These are phyloP conservation scores for Diaporthe citri DNA, from an alignment of 2,329 filamentous ascomycete species.

Conservation along the genomic window DNA sequence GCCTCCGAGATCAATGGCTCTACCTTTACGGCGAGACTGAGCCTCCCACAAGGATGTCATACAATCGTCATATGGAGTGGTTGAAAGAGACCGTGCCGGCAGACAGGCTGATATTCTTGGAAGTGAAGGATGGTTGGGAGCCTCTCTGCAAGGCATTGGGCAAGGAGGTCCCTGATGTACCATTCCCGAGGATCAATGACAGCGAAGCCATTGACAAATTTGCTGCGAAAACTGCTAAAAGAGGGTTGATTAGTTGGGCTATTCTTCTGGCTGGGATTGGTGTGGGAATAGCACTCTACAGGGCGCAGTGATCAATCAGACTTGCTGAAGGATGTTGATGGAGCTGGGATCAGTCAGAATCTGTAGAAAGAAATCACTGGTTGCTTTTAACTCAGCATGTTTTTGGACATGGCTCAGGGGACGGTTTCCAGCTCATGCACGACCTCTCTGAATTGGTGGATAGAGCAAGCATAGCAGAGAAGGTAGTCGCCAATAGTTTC, in stretches of 20 bases:
- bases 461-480: too few relatives aligned
- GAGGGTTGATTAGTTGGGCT: slow-evolving; percentile 13
- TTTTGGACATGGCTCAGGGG: neutral
- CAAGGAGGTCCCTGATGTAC: slow-evolving; percentile 48
- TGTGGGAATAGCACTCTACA: neutral
- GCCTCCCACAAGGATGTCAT: slow-evolving; percentile 29
- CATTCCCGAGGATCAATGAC: slow-evolving; percentile 53
- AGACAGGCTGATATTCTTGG: slow-evolving; percentile 53
- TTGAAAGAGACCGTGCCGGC: slow-evolving; percentile 45
- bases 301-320: neutral
- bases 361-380: neutral
- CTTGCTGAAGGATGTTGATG: neutral
- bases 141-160: slow-evolving; percentile 55
- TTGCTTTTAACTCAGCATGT: neutral
- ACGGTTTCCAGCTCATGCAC: too few relatives aligned
- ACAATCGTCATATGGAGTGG: slow-evolving; percentile 36
- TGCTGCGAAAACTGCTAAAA: neutral
- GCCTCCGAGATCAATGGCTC: slow-evolving; percentile 39
- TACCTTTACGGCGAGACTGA: slow-evolving; percentile 49
- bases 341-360: neutral
- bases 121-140: slow-evolving; percentile 54
- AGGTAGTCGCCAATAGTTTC: too few relatives aligned
- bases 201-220: slow-evolving; percentile 18
- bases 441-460: too few relatives aligned
- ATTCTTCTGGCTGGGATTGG: neutral